Conservation (phyloP, 495 filamentous ascomycete genomes). For the Rhypophila decipiens region DNA sequence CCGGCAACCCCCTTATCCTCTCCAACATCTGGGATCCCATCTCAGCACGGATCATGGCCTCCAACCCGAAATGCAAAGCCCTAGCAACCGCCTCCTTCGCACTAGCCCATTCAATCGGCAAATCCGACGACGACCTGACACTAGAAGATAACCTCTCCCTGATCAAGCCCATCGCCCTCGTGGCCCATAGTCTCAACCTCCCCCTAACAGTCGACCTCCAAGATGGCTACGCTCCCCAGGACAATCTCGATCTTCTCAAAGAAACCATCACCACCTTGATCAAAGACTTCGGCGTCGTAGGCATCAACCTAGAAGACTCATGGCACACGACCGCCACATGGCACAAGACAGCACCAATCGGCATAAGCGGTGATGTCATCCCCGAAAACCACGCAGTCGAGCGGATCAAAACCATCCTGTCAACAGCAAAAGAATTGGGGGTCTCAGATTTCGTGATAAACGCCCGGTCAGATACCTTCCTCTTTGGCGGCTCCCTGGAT, state of each 20-base stretch:
- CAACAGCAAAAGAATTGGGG: conserved; percentile 27
- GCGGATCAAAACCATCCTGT: conserved; percentile 29
- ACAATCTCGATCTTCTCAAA: conserved; percentile 13
- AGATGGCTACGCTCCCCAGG: conserved; percentile 42
- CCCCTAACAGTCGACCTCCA: conserved; percentile 48
- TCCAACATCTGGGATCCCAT: conserved; percentile 47
- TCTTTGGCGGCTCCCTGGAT: conserved; percentile 26
- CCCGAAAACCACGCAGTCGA: conserved; percentile 28
- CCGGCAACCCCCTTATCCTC: conserved; percentile 42
- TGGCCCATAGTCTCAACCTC: conserved; percentile 20
- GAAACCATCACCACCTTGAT: conserved; percentile 27
- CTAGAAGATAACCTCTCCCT: conserved; percentile 28
- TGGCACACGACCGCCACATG: conserved; percentile 24
- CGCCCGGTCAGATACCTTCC: conserved; percentile 39
- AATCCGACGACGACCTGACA: conserved; percentile 37
- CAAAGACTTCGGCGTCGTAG: conserved; percentile 41
- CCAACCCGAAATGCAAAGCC: conserved; percentile 35
- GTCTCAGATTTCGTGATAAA: conserved; percentile 47
- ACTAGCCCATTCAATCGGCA: conserved; percentile 36
- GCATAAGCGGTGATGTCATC: too few relatives aligned
- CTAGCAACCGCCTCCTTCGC: conserved; percentile 50
- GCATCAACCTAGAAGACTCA: conserved; percentile 47
- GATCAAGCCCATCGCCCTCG: conserved; percentile 20
- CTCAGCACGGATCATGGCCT: conserved; percentile 36
- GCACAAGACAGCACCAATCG: too few relatives aligned